Base-by-base conservation (phyloP, 176 grass and related monocot species). In the Aegilops speltoides region DNA sequence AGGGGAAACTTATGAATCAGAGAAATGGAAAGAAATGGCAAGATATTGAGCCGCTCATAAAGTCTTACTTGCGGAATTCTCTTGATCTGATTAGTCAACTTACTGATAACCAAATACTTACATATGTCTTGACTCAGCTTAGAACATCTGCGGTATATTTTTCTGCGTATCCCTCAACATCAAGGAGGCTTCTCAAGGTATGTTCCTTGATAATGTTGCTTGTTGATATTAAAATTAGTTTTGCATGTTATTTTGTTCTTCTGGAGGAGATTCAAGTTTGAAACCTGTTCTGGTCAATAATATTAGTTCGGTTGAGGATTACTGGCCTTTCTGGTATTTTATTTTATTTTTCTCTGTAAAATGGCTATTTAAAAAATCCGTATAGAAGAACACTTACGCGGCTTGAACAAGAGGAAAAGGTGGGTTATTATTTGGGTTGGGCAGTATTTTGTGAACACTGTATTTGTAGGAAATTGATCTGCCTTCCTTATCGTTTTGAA, bases 181-280 rank as follows among this genome's bases (percentile, higher is more conserved):
- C 85, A 79, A 95, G 85, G 76, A 92, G 82, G 79, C 92, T 98
- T 68, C 90, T 95, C 71, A 98, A 98, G 96, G 96, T 98, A 92
- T 31, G 24, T 60, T 76, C 73, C 60, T 78, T 78, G 79, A n/a
- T 72, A 4, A 78, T 90, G 36, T 70, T 78, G 16, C 12, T 52
- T 79, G 29, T 68, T 82, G 19, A 70, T n/a, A 78, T 64, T 8
- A 62, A 34, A 68, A 34, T 66, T 64, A 12, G 22, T 11, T 83
- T 66, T 79, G 65, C 25, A 56, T 87, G 54, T 56, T 43, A 8
- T 34, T 78, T 72, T 87, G 43, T 79, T 78, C 10, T 38, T 34
- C 22, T 20, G 4, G 32, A 36, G 14, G 32, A 15, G 70, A 41
- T 73, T 78, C 66, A 78, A 68, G 20, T 79, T 22, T 87, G 28